Evolutionary conservation across 345 rosid species (phyloP).

Genomic region (Ricinus communis): DNA sequence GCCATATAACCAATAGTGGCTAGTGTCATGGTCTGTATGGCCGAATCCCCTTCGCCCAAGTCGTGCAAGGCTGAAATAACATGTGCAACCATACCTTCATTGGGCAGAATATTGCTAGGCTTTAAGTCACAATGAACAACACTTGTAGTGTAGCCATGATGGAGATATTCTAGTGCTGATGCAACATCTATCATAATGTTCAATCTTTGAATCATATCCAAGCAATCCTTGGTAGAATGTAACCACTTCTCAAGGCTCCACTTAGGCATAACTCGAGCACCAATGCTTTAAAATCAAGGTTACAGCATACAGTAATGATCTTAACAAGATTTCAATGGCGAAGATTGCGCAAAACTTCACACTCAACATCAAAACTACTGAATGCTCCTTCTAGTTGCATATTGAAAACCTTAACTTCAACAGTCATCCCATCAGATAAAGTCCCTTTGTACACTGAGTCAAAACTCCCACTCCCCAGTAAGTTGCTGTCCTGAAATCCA

Average conservation of each 20-base stretch:
- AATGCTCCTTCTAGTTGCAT: background rate
- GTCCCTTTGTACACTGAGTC: too few relatives aligned
- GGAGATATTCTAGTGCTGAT: conserved; percentile 12
- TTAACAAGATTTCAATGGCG: conserved; percentile 9
- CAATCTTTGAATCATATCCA: conserved; percentile 6
- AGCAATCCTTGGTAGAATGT: conserved; percentile 3
- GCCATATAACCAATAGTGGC: too few relatives aligned
- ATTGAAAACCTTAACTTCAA: conserved; percentile 12
- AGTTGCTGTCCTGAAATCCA: too few relatives aligned
- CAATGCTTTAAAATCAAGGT: conserved; percentile 8
- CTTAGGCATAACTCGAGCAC: conserved; percentile 10
- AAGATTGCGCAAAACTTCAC: background rate
- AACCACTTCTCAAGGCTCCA: conserved; percentile 2
- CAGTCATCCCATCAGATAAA: background rate
- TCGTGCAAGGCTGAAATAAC: too few relatives aligned
- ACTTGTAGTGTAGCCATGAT: background rate
- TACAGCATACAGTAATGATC: background rate
- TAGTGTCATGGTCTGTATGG: too few relatives aligned
- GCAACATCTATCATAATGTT: conserved; percentile 17
- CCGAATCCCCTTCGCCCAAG: too few relatives aligned
- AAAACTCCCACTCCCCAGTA: too few relatives aligned
- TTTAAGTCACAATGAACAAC: background rate
- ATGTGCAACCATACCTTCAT: too few relatives aligned
- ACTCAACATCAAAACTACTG: conserved; percentile 11
- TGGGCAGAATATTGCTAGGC: background rate